Conservation (phyloP, 2,329 filamentous ascomycete genomes). For the Botrytis deweyae region DNA sequence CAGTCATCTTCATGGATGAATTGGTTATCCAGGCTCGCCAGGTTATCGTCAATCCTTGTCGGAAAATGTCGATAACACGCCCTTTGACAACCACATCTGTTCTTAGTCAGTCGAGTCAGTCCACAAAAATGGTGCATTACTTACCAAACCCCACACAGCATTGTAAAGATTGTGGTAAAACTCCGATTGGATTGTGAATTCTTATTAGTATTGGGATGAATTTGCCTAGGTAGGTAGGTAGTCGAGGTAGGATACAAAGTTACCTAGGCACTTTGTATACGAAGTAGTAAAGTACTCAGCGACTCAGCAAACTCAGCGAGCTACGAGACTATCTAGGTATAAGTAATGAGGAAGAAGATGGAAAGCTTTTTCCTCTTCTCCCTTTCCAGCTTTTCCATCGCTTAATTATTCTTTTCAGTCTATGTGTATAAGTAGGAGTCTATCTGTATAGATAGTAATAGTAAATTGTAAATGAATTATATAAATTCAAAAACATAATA, state of each 20-base stretch:
- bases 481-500: too few species aligned
- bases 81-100: slow-evolving; percentile 6
- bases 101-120: neutral
- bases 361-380: too few species aligned
- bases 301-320: neutral
- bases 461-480: too few species aligned
- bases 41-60: neutral
- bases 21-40: neutral
- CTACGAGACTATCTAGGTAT: too few species aligned
- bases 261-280: neutral
- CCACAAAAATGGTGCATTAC: neutral
- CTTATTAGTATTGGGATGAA: neutral
- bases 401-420: too few species aligned
- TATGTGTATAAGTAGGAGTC: too few species aligned
- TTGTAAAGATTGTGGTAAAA: neutral
- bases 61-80: slow-evolving; percentile 7
- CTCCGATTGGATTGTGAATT: neutral
- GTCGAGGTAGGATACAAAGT: too few species aligned
- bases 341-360: too few species aligned
- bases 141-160: neutral
- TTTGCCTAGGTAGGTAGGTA: too few species aligned
- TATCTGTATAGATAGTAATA: too few species aligned
- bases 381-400: too few species aligned
- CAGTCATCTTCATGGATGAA: slow-evolving; percentile 7
- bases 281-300: neutral